Conservation (phyloP, 192 early-diverging fungal genomes). For the Spizellomyces sp. region DNA sequence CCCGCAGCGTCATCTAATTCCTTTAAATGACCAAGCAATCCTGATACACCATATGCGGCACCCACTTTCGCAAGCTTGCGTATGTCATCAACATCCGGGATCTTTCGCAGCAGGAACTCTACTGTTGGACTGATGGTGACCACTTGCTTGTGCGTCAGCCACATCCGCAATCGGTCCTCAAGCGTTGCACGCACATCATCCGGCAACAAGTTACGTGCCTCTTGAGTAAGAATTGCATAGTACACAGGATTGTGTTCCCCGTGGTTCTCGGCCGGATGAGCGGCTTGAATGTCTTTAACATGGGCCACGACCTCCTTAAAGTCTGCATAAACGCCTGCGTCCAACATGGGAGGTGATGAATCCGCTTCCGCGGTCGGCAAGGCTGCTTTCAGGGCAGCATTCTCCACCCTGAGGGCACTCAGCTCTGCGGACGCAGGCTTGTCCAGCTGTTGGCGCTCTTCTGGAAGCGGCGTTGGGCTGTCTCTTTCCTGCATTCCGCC, state of each 20-base stretch:
- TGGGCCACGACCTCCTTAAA: not conserved
- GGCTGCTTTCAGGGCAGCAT: not conserved
- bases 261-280: conserved; percentile 4
- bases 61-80: conserved; percentile 1
- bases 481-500: too few relatives aligned
- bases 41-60: conserved; percentile 4
- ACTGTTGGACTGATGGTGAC: conserved; percentile 4
- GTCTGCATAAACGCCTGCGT: conserved; percentile 4
- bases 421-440: conserved; percentile 3
- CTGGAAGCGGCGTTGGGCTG: conserved; percentile 1
- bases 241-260: not conserved
- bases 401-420: too few relatives aligned
- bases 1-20: conserved; percentile 2
- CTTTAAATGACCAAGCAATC: conserved; percentile 6
- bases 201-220: conserved; percentile 3
- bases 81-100: not conserved
- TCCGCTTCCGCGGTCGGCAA: not conserved
- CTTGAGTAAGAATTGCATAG: conserved; percentile 6
- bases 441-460: not conserved
- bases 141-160: conserved; percentile 2
- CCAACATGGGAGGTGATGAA: not conserved
- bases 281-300: not conserved
- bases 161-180: conserved; percentile 6
- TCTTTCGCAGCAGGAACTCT: conserved; percentile 2
- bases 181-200: conserved; percentile 1